These are phyloP conservation scores for Pythium periplocum DNA, from an alignment of 352 stramenopile genomes.

Conservation along the genomic window DNA sequence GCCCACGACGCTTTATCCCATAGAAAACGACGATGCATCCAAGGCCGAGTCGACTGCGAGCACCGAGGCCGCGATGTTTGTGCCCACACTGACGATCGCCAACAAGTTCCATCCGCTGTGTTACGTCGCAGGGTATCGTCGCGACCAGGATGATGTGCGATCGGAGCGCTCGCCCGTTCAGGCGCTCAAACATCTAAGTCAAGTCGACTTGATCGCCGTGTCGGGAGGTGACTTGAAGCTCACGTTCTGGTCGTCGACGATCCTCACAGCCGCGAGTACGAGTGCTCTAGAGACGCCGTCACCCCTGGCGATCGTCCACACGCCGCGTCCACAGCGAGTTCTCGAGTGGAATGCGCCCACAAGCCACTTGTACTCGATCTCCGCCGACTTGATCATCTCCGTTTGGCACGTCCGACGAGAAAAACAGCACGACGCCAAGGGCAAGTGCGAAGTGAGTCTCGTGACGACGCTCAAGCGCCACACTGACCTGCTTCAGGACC, in stretches of 20 bases:
- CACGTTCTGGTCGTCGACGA: slow-evolving; percentile 62
- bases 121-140: slow-evolving; percentile 62
- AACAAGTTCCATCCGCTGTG: slow-evolving; percentile 75
- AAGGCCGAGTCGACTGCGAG: slow-evolving; percentile 5
- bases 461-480: slow-evolving; percentile 59
- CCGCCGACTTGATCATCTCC: slow-evolving; percentile 57
- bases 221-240: slow-evolving; percentile 73
- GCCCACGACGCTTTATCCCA: slow-evolving; percentile 31
- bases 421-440: slow-evolving; percentile 23
- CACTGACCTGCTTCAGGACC: slow-evolving; percentile 63
- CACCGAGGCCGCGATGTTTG: slow-evolving; percentile 19
- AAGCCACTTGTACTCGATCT: slow-evolving; percentile 65
- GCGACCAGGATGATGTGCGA: slow-evolving; percentile 69
- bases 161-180: slow-evolving; percentile 75
- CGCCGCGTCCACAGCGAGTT: slow-evolving; percentile 56
- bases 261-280: slow-evolving; percentile 55
- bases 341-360: slow-evolving; percentile 59
- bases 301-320: slow-evolving; percentile 65
- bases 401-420: slow-evolving; percentile 51
- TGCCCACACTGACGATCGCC: slow-evolving; percentile 35
- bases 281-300: slow-evolving; percentile 56
- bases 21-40: slow-evolving; percentile 20
- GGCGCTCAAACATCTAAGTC: slow-evolving; percentile 59
- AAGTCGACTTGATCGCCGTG: slow-evolving; percentile 56
- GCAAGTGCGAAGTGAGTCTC: slow-evolving; percentile 47